These are phyloP conservation scores for Plasmodium malariae DNA, from an alignment of 169 alveolate species.

Conservation along the genomic window DNA sequence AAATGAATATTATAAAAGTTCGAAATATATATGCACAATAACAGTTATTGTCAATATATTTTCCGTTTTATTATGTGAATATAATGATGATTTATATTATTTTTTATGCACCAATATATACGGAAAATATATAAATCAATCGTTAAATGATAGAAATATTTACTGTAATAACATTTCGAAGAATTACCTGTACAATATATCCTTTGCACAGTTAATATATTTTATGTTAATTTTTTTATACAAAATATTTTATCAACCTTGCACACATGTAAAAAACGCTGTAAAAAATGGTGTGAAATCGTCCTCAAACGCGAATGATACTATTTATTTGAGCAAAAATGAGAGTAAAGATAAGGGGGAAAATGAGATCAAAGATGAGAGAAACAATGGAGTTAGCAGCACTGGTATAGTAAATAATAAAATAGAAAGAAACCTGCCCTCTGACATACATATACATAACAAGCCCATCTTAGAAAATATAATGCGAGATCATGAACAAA, in stretches of 20 bases:
- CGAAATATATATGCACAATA: conserved; percentile 60
- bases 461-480: not conserved
- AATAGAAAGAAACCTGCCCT: no score
- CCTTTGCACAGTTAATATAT: conserved; percentile 72
- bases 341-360: no score
- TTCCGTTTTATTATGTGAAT: conserved; percentile 48
- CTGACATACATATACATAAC: not conserved
- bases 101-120: conserved; percentile 51
- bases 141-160: conserved; percentile 8
- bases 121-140: conserved; percentile 24
- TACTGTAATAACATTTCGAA: conserved; percentile 1
- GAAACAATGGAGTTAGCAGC: not conserved
- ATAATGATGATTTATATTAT: conserved; percentile 41
- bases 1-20: conserved; percentile 45
- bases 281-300: not conserved
- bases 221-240: conserved; percentile 68
- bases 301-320: no score
- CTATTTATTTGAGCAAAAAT: not conserved
- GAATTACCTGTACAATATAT: conserved; percentile 54
- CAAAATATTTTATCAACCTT: conserved; percentile 62
- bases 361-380: no score
- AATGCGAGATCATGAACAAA: not conserved
- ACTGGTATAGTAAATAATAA: no score
- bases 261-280: not conserved
- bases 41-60: conserved; percentile 64